Evolutionary conservation across 805 yeast species (phyloP), one percentile per base, ranked within the genome.

Genomic region (Saccharomycopsis sp.): DNA sequence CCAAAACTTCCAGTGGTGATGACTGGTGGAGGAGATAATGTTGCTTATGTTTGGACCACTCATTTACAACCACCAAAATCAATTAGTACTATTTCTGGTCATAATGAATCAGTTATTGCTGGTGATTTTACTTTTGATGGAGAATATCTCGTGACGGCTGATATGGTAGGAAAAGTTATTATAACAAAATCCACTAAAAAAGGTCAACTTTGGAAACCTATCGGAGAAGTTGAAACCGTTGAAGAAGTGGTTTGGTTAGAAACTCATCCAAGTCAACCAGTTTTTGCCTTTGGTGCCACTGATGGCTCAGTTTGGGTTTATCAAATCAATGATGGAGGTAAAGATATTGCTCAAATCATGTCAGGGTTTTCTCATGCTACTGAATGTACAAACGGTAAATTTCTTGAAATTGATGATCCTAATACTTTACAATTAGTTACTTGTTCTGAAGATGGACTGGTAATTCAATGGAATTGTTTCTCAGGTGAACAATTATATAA

Each of bases 241-340:
- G 95, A 84, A 51, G 99, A 92, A 63, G 74, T 92, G 6, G 75
- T 78, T 34, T 87, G 95, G 94, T 67, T 89, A 39, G 60, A 69
- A 23, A 69, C 75, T 38, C 98, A 92, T 61, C 95, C 96, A 21
- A 64, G 66, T 17, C 79, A 78, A 54, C 71, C 78, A 19, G 71
- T 84, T 35, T 85, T 89, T 64, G 96, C 97, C 12, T 85, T 84
- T 55, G 96, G 97, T 47, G 89, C 86, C 18, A 65, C 69, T 5
- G 96, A 88, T 59, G 98, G 98, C 2, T 80, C 95, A 0, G 94
- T 88, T 3, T 89, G 96, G 95, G 85, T 80, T 21, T 92, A 87
- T 56, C 84, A 79, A 53, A 69, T 88, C 13, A 13, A 25, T 31
- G 77, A 72, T 66, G 46, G 49, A 9, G 30, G 42, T 12, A 5